Base-by-base conservation (phyloP, 2,329 filamentous ascomycete genomes). In the Fusarium protoensiforme region DNA sequence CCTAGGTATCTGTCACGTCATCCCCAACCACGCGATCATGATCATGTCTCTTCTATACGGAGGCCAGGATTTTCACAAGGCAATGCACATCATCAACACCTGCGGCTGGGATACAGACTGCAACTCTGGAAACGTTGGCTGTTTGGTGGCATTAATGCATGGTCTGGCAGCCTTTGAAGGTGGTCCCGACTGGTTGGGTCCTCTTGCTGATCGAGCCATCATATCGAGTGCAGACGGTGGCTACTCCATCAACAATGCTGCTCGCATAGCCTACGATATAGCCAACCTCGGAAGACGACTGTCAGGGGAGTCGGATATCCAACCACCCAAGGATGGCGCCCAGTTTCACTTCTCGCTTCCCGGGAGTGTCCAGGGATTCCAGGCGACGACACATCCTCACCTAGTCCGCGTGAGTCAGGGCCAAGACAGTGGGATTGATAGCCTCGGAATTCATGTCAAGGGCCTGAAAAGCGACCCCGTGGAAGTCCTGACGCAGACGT, bases 1-100 rank as follows among this genome's bases (percentile, higher is more conserved):
- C 53, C 61, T 79, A 8, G 60, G 60, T 7, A 39, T 54, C 22
- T 62, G 60, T 35, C 46, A 62, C 31, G 60, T 62, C 13, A 54
- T 62, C 9, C 60, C 60, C 6, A 62, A 62, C 20, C 60, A 62
- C 43, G 60, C 60, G 8, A 43, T 54, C 18, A 62, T 54, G 60
- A 62, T 62, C 33, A 62, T 62, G 46, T 22, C 60, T 41, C 43
- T 62, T 5, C 35, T 62, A 14, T 62, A 62, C 14, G 60, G 33
- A 33, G 60, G 60, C 11, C 20, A 33, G 22, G 5, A 27, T 46
- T 62, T 54, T 18, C 46, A 62, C 33, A 31, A 54, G 35, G 60
- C 60, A n/a, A 62, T 62, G 60, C 60, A 43, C 14, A 62, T 62
- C 20, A 43, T 62, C 35, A 62, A 62, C 22, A 62, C 60, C 10